phyloP scores from a whole-genome alignment of 108 stramenopile species.

The Chaetoceros muelleri region DNA sequence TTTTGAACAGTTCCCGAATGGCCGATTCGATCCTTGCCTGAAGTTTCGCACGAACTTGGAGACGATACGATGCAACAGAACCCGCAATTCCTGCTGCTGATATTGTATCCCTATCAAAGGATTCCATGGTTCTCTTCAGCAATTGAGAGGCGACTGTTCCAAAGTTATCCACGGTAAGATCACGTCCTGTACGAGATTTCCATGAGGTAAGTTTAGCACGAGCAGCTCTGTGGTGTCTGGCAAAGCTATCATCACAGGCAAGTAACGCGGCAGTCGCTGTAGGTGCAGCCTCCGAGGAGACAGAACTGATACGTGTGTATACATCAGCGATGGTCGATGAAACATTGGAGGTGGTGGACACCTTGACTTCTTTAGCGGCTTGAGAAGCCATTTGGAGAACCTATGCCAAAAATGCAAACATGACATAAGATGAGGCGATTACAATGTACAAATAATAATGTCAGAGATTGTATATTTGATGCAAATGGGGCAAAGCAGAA shows the following conservation, averaged over 20 bases:
- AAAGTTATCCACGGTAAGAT: slow-evolving; percentile 53
- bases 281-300: slow-evolving; percentile 42
- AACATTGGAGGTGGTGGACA: slow-evolving; percentile 7
- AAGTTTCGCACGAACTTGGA: slow-evolving; percentile 48
- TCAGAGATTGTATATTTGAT: background rate
- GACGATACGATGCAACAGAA: slow-evolving; percentile 41
- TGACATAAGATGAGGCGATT: background rate
- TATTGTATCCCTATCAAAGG: slow-evolving; percentile 70
- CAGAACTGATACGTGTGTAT: slow-evolving; percentile 27
- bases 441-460: background rate
- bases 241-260: slow-evolving; percentile 53
- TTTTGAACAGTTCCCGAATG: slow-evolving; percentile 43
- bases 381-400: slow-evolving; percentile 13
- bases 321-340: slow-evolving; percentile 38
- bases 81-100: slow-evolving; percentile 51
- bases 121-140: slow-evolving; percentile 30
- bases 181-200: slow-evolving; percentile 54
- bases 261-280: slow-evolving; percentile 58
- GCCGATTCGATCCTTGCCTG: slow-evolving; percentile 39
- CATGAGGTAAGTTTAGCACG: slow-evolving; percentile 59
- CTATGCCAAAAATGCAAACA: slow-evolving; percentile 8
- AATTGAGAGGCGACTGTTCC: slow-evolving; percentile 46
- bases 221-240: slow-evolving; percentile 42
- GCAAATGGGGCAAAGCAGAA: background rate
- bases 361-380: slow-evolving; percentile 10